phyloP scores from a whole-genome alignment of 345 rosid genomes.

The Lepidium aucheri region DNA sequence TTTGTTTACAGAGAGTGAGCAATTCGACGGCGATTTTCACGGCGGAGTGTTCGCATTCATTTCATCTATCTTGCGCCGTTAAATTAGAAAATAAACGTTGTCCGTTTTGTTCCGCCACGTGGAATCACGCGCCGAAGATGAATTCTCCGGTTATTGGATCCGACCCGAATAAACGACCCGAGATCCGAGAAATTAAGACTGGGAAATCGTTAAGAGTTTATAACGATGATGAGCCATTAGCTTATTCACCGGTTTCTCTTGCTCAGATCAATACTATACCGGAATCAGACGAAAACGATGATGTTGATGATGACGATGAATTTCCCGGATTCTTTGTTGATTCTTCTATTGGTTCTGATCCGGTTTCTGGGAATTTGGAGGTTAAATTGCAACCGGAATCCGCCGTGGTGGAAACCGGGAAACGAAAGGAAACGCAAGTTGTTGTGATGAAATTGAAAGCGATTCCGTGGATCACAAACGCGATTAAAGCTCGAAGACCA shows the following conservation, averaged over 20 bases:
- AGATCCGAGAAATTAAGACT: constrained; percentile 27
- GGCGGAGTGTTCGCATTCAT: constrained; percentile 79
- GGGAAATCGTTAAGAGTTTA: constrained; percentile 52
- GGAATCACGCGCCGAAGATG: constrained; percentile 43
- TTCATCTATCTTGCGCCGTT: constrained; percentile 79
- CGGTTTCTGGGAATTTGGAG: constrained; percentile 34
- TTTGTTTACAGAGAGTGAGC: constrained; percentile 57
- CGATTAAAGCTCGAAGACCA: constrained; percentile 34
- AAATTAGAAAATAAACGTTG: constrained; percentile 43
- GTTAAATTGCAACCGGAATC: constrained; percentile 51
- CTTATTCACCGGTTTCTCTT: constrained; percentile 41
- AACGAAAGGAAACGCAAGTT: constrained; percentile 46
- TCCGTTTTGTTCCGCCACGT: constrained; percentile 60
- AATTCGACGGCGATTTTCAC: constrained; percentile 64
- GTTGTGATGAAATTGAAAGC: constrained; percentile 57
- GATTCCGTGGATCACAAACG: constrained; percentile 26
- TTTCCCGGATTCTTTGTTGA: constrained; percentile 56
- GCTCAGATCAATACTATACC: constrained; percentile 64
- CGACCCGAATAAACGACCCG: constrained; percentile 15
- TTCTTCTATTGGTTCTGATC: constrained; percentile 2
- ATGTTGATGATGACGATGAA: constrained; percentile 31
- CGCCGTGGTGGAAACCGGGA: constrained; percentile 57
- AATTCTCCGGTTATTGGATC: neutral
- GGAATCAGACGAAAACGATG: constrained; percentile 72
- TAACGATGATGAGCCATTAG: constrained; percentile 72